Conservation (phyloP, 2,329 filamentous ascomycete genomes). For the Diplodia seriata region DNA sequence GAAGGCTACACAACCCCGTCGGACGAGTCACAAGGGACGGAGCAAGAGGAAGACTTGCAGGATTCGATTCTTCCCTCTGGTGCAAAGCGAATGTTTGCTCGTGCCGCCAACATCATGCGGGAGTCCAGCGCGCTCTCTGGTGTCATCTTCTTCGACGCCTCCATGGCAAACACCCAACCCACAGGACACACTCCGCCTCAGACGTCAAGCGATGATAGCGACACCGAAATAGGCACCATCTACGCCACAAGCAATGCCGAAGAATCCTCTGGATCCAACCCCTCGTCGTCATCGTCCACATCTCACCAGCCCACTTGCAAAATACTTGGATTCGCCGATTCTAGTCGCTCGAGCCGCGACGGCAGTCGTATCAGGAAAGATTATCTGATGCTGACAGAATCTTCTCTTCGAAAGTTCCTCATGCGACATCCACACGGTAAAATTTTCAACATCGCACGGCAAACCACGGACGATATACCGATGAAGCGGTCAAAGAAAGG, state of each 20-base stretch:
- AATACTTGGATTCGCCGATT: constrained; percentile 36
- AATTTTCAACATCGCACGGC: constrained; percentile 29
- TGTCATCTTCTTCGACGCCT: constrained; percentile 46
- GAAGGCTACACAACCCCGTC: neutral
- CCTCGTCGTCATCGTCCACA: neutral
- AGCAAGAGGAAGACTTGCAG: constrained; percentile 32
- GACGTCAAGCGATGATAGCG: neutral
- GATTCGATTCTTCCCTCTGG: constrained; percentile 41
- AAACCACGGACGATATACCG: neutral
- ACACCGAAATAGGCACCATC: neutral
- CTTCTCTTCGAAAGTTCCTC: constrained; percentile 36
- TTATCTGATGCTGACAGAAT: constrained; percentile 37
- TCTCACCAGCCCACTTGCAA: constrained; percentile 24
- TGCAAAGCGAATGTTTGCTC: constrained; percentile 43
- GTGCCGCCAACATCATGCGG: constrained; percentile 44
- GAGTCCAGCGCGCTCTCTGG: constrained; percentile 44
- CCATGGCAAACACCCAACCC: constrained; percentile 34
- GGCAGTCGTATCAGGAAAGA: neutral
- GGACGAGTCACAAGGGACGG: neutral
- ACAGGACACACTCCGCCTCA: neutral
- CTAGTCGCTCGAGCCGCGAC: constrained; percentile 21
- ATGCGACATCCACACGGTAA: constrained; percentile 31
- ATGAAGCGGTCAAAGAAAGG: neutral
- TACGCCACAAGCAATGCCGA: neutral
- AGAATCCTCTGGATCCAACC: neutral